Base-by-base conservation (phyloP, 768 basidiomycete genomes). In the Russula brevipes region DNA sequence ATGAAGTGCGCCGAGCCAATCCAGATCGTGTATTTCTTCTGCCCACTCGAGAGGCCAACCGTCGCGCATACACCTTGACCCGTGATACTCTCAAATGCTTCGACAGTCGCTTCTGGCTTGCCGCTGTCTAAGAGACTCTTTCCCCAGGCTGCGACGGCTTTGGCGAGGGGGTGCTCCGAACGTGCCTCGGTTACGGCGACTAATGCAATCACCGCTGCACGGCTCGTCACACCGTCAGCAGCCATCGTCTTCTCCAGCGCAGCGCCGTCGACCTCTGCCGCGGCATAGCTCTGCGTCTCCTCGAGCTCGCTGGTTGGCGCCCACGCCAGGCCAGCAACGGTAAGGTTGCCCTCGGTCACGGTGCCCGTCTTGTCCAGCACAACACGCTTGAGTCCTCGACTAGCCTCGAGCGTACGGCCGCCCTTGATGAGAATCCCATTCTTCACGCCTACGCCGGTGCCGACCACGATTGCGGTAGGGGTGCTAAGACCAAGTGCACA, bases 401-500 rank as follows among this genome's bases (percentile, higher is more conserved):
- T 94, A 3, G 92, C 94, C 72, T 99, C 97, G 33, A 99, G 79
- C 3, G 97, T 94, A 14, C 89, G 81, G 2, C 95, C 97, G 30
- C 97, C 95, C 73, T 99, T 99, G 84, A 99, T 98, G 51, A 99
- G 77, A 63, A 99, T 98, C 0, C 97, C 96, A 70, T 98, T 96
- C 77, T 89, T 83, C 9, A 96, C 97, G 1, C 97, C 97, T 60
- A 98, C 86, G 1, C 97, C 97, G 0, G 96, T 98, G 17, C 97
- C 97, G 38, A 98, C 97, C 97, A 98, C 98, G 75, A 98, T 94
- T 2, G 96, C 97, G 0, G 97, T 98, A 1, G 97, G 97, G 0
- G 96, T 98, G 59, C 91, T 92, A 62, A 98, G 81, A 5, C 96
- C 97, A 39, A 99, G 82, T 0, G 97, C 96, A 72, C 97, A 99